These are phyloP conservation scores for Trichoderma asperellum DNA, from an alignment of 2,329 filamentous ascomycete genomes.

Conservation along the genomic window DNA sequence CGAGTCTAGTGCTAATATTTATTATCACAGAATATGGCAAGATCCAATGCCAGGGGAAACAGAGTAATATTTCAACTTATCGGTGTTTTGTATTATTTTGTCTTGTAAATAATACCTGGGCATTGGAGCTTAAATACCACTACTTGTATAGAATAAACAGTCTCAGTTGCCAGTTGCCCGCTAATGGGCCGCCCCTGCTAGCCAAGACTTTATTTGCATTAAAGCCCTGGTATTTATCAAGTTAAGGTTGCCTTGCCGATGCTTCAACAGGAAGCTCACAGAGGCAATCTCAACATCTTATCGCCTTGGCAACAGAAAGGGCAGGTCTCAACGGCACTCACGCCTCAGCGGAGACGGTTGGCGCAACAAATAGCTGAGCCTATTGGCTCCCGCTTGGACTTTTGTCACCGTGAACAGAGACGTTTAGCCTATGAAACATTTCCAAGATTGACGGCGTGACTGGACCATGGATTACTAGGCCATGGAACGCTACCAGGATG, in stretches of 20 bases:
- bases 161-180: neutral
- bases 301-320: conserved; percentile 14
- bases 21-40: neutral
- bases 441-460: conserved; percentile 9
- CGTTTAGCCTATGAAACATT: neutral
- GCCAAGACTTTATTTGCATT: conserved; percentile 18
- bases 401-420: neutral
- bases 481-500: neutral
- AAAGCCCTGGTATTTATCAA: conserved; percentile 6
- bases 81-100: neutral
- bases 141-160: neutral
- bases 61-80: neutral
- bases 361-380: neutral
- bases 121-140: neutral
- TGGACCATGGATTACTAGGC: conserved; percentile 12
- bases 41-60: neutral
- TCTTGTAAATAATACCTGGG: neutral
- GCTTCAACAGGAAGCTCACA: conserved; percentile 17
- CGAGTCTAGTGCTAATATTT: neutral
- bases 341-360: conserved; percentile 11
- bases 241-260: conserved; percentile 11
- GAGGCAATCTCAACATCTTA: conserved; percentile 22
- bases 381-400: conserved; percentile 9
- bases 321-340: neutral
- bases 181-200: conserved; percentile 4